Conservation (phyloP, 176 grass and related monocot species). For the Areca catechu region DNA sequence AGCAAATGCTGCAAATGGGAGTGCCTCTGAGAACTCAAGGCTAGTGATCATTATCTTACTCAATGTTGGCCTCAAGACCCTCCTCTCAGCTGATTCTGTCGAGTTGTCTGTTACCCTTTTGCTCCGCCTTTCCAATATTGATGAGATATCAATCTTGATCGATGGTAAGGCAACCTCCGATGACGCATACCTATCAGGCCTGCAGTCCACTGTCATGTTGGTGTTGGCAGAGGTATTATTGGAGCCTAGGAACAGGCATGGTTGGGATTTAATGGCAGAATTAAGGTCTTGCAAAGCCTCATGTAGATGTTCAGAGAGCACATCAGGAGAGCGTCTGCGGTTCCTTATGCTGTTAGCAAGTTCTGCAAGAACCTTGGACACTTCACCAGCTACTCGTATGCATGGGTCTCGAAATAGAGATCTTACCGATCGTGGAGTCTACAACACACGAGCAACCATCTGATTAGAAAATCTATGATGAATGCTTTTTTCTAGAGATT, state of each 20-base stretch:
- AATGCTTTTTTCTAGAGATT: no score
- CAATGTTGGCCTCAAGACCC: conserved; percentile 44
- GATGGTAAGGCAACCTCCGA: conserved; percentile 33
- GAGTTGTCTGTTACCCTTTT: conserved; percentile 17
- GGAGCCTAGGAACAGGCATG: conserved; percentile 52
- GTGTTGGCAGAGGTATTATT: conserved; percentile 27
- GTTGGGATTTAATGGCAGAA: conserved; percentile 52
- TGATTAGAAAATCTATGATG: no score
- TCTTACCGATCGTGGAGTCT: conserved; percentile 61
- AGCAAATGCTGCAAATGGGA: conserved; percentile 85
- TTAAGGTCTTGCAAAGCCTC: conserved; percentile 63
- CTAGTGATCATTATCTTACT: conserved; percentile 72
- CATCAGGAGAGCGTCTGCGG: conserved; percentile 46
- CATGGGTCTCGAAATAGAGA: conserved; percentile 63
- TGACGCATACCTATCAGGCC: conserved; percentile 10
- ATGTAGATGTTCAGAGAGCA: conserved; percentile 62
- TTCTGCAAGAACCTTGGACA: conserved; percentile 78
- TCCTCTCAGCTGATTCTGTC: conserved; percentile 22
- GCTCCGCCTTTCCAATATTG: conserved; percentile 33
- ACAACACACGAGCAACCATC: conserved; percentile 7
- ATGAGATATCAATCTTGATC: conserved; percentile 49
- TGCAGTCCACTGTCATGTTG: conserved; percentile 28
- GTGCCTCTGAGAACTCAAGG: conserved; percentile 84
- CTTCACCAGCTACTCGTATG: conserved; percentile 56
- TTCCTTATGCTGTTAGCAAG: conserved; percentile 50